These are phyloP conservation scores for Hericium rajendrae DNA, from an alignment of 768 basidiomycete species.

Conservation along the genomic window DNA sequence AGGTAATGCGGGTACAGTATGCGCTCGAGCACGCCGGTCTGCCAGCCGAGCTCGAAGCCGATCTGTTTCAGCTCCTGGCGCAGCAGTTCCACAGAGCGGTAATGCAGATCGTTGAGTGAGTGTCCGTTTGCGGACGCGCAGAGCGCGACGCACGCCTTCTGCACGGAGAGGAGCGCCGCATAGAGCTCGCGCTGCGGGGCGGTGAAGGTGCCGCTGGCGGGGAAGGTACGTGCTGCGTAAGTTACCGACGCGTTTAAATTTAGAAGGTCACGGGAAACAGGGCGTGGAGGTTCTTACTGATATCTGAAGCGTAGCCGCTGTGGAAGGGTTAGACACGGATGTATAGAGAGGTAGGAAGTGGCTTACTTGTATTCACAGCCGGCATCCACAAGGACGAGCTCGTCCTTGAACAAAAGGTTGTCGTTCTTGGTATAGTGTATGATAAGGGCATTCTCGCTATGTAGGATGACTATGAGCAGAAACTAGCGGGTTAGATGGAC, in stretches of 20 bases:
- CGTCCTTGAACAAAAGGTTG: conserved; percentile 56
- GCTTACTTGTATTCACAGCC: conserved; percentile 86
- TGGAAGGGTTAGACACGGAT: conserved; percentile 20
- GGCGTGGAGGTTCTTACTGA: conserved; percentile 44
- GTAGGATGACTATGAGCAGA: not conserved
- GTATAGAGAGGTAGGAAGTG: not conserved
- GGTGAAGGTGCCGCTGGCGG: conserved; percentile 74
- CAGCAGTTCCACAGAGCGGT: conserved; percentile 56
- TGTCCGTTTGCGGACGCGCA: conserved; percentile 50
- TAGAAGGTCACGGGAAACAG: not conserved
- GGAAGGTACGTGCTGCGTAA: conserved; percentile 71
- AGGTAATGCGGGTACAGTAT: conserved; percentile 87
- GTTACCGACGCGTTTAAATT: not conserved
- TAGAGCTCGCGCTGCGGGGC: conserved; percentile 80
- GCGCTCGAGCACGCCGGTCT: conserved; percentile 52
- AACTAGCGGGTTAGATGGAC: not conserved
- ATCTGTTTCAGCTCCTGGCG: conserved; percentile 67
- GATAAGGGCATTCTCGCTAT: conserved; percentile 75
- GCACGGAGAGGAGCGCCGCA: conserved; percentile 59
- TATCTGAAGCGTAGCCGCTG: conserved; percentile 91
- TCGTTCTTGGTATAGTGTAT: conserved; percentile 96
- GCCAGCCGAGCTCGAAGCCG: conserved; percentile 45
- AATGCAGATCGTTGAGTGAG: conserved; percentile 71
- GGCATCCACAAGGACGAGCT: conserved; percentile 82
- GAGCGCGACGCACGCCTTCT: conserved; percentile 53